These are phyloP conservation scores for Alternaria gaisen DNA, from an alignment of 2,329 filamentous ascomycete species.

Conservation along the genomic window DNA sequence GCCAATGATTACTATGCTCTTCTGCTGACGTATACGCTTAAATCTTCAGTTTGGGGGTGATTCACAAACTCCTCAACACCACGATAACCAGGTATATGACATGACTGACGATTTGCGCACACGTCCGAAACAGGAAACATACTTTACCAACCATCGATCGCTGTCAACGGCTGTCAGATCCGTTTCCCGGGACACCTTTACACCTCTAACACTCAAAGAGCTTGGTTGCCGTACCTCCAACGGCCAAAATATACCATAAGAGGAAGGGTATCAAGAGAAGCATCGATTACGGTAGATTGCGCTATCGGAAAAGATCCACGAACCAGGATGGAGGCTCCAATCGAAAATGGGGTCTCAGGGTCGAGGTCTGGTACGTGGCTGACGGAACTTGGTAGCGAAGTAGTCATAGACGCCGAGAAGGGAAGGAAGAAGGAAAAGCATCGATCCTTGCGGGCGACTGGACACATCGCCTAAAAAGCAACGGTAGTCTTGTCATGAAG, in stretches of 20 bases:
- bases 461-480: neutral
- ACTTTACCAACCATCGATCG: constrained; percentile 2
- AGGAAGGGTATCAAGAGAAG: constrained; percentile 1
- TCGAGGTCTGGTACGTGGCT: neutral
- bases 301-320: constrained; percentile 8
- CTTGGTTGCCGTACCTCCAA: neutral
- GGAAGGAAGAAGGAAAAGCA: neutral
- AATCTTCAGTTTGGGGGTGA: neutral
- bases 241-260: constrained; percentile 7
- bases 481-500: neutral
- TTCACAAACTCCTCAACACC: neutral
- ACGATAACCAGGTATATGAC: neutral
- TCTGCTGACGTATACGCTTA: neutral
- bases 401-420: constrained; percentile 1
- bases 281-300: constrained; percentile 9
- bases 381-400: neutral
- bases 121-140: constrained; percentile 9
- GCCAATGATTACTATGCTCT: neutral
- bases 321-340: neutral
- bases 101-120: neutral
- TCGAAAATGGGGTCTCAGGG: neutral
- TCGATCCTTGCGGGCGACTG: neutral
- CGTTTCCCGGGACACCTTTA: neutral
- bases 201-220: neutral
- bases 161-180: constrained; percentile 14